Percentiles rank a stretch among this genome's conserved stretches.
Conservation (phyloP, 2,329 filamentous ascomycete species). For the Penicillium sp. region DNA sequence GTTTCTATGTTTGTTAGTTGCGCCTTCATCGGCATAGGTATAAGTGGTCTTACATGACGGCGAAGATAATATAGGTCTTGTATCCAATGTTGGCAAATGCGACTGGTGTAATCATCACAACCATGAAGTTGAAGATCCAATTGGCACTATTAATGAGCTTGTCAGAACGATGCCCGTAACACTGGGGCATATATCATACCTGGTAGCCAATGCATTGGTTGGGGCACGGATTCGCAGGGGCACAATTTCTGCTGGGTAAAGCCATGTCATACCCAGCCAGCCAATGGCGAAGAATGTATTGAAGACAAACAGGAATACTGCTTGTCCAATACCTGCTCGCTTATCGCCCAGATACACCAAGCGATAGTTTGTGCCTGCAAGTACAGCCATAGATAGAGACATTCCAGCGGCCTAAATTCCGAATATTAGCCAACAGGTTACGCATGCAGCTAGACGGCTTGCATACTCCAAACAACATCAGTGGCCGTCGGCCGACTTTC, state of each 20-base stretch:
- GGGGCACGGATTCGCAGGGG: constrained; percentile 59
- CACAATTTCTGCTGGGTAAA: constrained; percentile 61
- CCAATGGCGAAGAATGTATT: constrained; percentile 63
- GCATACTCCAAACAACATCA: constrained; percentile 67
- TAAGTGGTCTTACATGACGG: constrained; percentile 45
- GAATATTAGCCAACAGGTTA: neutral
- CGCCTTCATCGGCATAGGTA: neutral
- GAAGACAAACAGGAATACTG: constrained; percentile 62
- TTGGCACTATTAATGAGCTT: constrained; percentile 43
- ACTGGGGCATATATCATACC: constrained; percentile 24
- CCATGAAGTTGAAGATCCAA: constrained; percentile 63
- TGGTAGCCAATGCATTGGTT: constrained; percentile 63
- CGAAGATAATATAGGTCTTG: constrained; percentile 51
- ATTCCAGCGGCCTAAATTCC: constrained; percentile 50
- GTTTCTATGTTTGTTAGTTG: constrained; percentile 38
- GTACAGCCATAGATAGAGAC: constrained; percentile 63
- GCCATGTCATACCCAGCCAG: constrained; percentile 65
- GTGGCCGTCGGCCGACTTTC: constrained; percentile 58
- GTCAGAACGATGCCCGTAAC: neutral
- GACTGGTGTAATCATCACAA: constrained; percentile 66
- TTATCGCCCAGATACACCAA: constrained; percentile 34
- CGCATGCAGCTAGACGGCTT: too few species aligned
- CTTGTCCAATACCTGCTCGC: constrained; percentile 45
- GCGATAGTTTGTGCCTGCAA: constrained; percentile 38
- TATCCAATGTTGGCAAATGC: constrained; percentile 58